Conservation (phyloP, 495 filamentous ascomycete genomes). For the Letharia lupina region DNA sequence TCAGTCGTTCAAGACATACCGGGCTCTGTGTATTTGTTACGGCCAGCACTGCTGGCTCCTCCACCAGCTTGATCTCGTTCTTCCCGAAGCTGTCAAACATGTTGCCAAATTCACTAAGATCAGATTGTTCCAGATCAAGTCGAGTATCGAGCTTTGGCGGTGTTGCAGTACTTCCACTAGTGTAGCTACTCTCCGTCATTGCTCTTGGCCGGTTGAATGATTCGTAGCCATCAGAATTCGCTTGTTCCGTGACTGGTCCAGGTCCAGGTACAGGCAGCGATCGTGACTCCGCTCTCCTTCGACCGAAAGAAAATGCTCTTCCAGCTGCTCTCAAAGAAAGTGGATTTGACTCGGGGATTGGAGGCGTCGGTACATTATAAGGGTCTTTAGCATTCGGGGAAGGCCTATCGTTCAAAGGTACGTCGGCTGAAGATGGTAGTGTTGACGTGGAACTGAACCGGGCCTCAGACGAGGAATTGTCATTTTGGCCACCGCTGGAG, state of each 20-base stretch:
- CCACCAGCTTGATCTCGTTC: constrained; percentile 41
- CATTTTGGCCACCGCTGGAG: constrained; percentile 42
- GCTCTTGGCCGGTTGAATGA: constrained; percentile 37
- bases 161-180: constrained; percentile 53
- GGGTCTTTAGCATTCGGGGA: constrained; percentile 42
- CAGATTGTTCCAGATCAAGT: constrained; percentile 40
- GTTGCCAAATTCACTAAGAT: constrained; percentile 57
- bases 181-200: constrained; percentile 47
- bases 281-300: constrained; percentile 39
- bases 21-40: constrained; percentile 25
- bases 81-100: constrained; percentile 59
- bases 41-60: constrained; percentile 38
- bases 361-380: constrained; percentile 50
- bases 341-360: constrained; percentile 42
- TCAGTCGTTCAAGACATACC: constrained; percentile 28
- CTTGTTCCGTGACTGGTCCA: constrained; percentile 29
- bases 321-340: constrained; percentile 58
- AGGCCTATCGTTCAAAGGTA: constrained; percentile 47
- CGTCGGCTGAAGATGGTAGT: constrained; percentile 61
- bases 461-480: constrained; percentile 54
- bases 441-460: constrained; percentile 68
- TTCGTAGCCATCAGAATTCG: constrained; percentile 31
- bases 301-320: constrained; percentile 69
- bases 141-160: constrained; percentile 57
- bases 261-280: constrained; percentile 35